Evolutionary conservation across 148 eudicot species (phyloP), one percentile per base, ranked within the genome.

Genomic region (Beta vulgaris): DNA sequence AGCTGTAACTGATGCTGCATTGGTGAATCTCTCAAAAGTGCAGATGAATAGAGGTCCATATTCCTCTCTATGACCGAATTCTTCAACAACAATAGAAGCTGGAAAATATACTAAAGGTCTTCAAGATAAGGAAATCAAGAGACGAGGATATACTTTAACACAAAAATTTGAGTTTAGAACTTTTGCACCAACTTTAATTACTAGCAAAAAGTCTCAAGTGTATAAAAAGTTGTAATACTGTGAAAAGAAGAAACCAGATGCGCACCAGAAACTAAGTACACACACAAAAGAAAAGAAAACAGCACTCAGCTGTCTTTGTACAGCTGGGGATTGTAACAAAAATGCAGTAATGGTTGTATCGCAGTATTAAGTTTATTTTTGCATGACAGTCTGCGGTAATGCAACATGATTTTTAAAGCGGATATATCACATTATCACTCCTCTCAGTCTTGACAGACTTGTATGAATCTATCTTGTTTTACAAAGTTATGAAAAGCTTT

Each of bases 21-120:
- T 74, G 36, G 92, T 89, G 85, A 95, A 89, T 85, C 97, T 87
- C 79, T 89, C 91, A 75, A 95, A 82, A 31, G 94, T 90, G 79
- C 90, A 86, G 86, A 95, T 85, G 77, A 87, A 92, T 76, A 95
- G 76, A 69, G 85, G 79, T 78, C 96, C 99, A 84, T 78, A 90
- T 80, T 90, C 99, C 81, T 90, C 99, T 72, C 81, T 86, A 31
- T 77, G 79, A 73, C 99, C 90, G 83, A 95, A 92, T 81, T 92
- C 99, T 82, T 95, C 99, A 83, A 90, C 55, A 28, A 88, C 80
- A 75, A 89, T 82, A 72, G 96, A 86, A 80, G 97, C 99, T 95
- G 94, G 49, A 81, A 85, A 79, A 77, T 32, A 63, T 43, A 53
- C 66, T 48, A 32, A 25, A 35, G 71, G 13, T 12, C 60, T 46